Evolutionary conservation across 176 grass and related monocot genomes (phyloP), one percentile per base, ranked within the genome.

Genomic region (Oryza glumipatula): DNA sequence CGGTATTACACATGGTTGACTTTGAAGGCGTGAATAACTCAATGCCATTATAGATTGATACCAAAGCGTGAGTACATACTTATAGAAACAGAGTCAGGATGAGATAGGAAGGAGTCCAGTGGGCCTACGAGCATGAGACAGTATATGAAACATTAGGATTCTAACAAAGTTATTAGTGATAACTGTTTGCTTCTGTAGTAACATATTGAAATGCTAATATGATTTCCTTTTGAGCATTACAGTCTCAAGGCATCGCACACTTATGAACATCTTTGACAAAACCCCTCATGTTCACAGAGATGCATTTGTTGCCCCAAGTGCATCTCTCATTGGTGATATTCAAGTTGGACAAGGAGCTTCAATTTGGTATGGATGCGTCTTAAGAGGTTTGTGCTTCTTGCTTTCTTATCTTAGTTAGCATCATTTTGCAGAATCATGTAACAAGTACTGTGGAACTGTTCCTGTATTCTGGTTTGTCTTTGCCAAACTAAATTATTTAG

Each of bases 251-350:
- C 96, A 98, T 73, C 96, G 96, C 24, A 95, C 91, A 41, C 78
- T 94, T 21, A 95, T 94, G 96, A 98, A 98, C 47, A 76, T 98
- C 60, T 90, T 90, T 86, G 93, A 98, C 85, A 92, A 98, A 86
- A 36, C 85, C 21, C 96, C 96, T 32, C 56, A 83, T 79, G 89
- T 95, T 79, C 87, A 98, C 83, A 89, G 71, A 76, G 93, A 94
- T 49, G 91, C 96, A 85, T 98, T 98, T 95, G 96, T 98, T 79
- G 91, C 96, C 79, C 96, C 96, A 80, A 98, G 96, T 87, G 91
- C 96, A 87, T 95, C 96, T 68, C 88, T 98, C 79, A 94, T 91
- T 68, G 96, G 96, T 80, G 93, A 98, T 82, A 76, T 98, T 68
- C 86, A 94, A 89, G 89, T 98, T 61, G 96, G 96, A 19, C 85